Base-by-base conservation (phyloP, 108 stramenopile genomes). In the Craspedostauros australis region DNA sequence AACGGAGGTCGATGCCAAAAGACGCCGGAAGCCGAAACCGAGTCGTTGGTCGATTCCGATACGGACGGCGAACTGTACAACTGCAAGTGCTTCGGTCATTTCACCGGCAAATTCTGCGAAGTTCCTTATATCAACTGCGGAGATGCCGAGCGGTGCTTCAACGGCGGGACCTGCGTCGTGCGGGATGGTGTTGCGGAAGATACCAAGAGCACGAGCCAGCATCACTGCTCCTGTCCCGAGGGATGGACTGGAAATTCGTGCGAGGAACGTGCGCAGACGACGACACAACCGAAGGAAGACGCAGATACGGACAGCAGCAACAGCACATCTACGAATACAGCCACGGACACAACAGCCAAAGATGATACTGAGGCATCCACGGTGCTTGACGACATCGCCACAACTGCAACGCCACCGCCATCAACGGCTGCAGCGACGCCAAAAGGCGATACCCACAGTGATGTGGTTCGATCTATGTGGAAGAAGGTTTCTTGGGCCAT, bases 81-180 rank as follows among this genome's bases (percentile, higher is more conserved):
- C 0, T 70, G 68, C 44, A 49, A 50, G 39, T 70, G 68, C 43
- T 15, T 19, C 3, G 68, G 54, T 32, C 20, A 70, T 25, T 70
- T 34, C 28, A 57, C 47, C 0, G 68, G 68, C 3, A 20, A 36
- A n/a, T 22, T 44, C 22, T 70, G 68, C 28, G 54, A 70, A 34
- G 37, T 57, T 9, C 68, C 68, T 7, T 70, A 46, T 23, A 29
- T 30, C 6, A 36, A 42, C 5, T 68, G 67, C 46, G 48, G 48
- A 14, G 52, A 61, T 26, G n/a, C 22, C 19, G n/a, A 14, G 4
- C 38, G 38, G 20, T 70, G 68, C 44, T 44, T 33, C 29, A 33
- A 70, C 43, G 48, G 54, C 11, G 68, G 68, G 27, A 29, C n/a
- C 1, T 70, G 68, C 19, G 20, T 60, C 2, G 1, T 22, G 12